Percentiles rank a stretch among this genome's conserved stretches.
These are phyloP conservation scores for Melaleuca alternifolia DNA, from an alignment of 345 rosid species.

Conservation along the genomic window DNA sequence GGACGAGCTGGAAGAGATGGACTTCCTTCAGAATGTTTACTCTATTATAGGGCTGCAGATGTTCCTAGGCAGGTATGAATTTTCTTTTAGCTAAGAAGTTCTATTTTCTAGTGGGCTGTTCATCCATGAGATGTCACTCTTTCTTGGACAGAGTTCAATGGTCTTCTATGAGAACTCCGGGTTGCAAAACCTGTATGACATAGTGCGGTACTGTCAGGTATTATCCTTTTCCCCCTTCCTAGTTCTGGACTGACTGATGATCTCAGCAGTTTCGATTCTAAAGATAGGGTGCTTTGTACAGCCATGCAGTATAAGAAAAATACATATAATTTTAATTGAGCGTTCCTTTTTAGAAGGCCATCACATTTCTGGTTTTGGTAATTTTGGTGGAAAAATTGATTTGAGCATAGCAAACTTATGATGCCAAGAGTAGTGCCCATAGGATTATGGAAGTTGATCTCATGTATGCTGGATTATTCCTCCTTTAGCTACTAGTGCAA, in stretches of 20 bases:
- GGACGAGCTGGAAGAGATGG: constrained; percentile 99
- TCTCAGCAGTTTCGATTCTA: background rate
- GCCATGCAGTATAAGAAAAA: background rate
- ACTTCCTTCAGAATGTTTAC: constrained; percentile 81
- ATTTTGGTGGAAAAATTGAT: background rate
- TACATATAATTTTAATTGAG: background rate
- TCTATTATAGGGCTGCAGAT: constrained; percentile 80
- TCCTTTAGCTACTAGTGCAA: background rate
- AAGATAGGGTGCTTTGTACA: background rate
- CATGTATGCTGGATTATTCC: background rate
- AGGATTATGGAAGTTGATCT: background rate
- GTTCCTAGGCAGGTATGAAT: constrained; percentile 78
- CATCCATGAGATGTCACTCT: background rate
- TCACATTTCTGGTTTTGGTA: background rate
- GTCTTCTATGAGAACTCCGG: constrained; percentile 94
- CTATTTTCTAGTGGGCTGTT: background rate
- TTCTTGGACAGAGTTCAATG: constrained; percentile 79
- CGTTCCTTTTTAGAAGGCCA: background rate
- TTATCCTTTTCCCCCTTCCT: background rate
- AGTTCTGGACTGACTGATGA: background rate
- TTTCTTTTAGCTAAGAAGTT: background rate
- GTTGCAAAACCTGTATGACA: constrained; percentile 83
- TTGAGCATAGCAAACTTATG: background rate
- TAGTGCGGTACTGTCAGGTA: constrained; percentile 94
- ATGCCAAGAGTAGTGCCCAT: background rate